Evolutionary conservation across 176 grass and related monocot genomes (phyloP).

Genomic region (Paspalum vaginatum): DNA sequence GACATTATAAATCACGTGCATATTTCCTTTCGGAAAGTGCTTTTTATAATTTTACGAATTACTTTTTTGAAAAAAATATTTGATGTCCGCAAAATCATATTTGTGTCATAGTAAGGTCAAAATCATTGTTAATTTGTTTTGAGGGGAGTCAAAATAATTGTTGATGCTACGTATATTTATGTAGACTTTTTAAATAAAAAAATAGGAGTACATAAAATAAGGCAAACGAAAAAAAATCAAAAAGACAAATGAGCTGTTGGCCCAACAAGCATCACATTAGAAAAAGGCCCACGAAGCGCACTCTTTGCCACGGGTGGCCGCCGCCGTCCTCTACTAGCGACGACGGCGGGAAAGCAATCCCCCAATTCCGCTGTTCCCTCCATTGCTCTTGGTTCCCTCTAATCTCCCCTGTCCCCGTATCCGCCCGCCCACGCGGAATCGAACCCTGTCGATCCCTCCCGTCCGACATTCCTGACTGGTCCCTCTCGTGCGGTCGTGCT

Average conservation of each 20-base stretch:
- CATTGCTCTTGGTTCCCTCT: neutral
- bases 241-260: neutral
- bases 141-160: too few relatives aligned
- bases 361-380: neutral
- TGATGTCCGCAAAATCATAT: too few relatives aligned
- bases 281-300: neutral
- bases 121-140: too few relatives aligned
- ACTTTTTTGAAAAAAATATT: too few relatives aligned
- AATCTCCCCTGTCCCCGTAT: neutral
- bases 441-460: neutral
- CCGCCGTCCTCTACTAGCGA: too few relatives aligned
- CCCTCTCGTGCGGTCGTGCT: neutral
- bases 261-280: neutral
- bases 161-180: too few relatives aligned
- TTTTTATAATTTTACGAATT: neutral
- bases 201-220: too few relatives aligned
- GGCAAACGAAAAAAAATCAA: too few relatives aligned
- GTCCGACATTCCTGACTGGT: neutral
- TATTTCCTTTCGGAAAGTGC: neutral
- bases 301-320: too few relatives aligned
- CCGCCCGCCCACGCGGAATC: neutral
- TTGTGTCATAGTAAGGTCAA: neutral
- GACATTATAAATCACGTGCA: neutral
- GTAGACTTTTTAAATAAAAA: too few relatives aligned
- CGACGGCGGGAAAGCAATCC: neutral